phyloP scores from a whole-genome alignment of 2,329 filamentous ascomycete species.

The Fusarium aywerte region DNA sequence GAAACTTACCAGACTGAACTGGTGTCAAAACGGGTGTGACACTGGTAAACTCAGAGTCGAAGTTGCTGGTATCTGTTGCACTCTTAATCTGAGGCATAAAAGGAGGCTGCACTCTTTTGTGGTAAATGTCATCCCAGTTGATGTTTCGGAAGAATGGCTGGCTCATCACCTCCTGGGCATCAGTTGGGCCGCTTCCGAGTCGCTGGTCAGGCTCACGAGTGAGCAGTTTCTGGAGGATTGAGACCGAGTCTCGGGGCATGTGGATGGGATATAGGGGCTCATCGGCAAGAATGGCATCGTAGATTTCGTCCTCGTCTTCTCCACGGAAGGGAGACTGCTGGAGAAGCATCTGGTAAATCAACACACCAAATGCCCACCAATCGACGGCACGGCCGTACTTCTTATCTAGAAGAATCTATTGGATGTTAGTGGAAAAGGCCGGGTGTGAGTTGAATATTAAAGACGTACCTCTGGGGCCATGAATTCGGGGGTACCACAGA shows the following conservation, averaged over 20 bases:
- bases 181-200: slow-evolving; percentile 92
- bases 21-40: slow-evolving; percentile 97
- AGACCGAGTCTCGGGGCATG: slow-evolving; percentile 97
- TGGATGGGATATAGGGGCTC: slow-evolving; percentile 98
- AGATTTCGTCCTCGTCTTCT: slow-evolving; percentile 99
- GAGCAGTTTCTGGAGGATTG: slow-evolving; percentile 95
- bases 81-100: slow-evolving; percentile 91
- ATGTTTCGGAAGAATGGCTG: slow-evolving; percentile 98
- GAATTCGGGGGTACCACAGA: slow-evolving; percentile 99
- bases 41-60: slow-evolving; percentile 98
- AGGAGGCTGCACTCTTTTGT: slow-evolving; percentile 90
- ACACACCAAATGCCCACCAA: slow-evolving; percentile 99
- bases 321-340: slow-evolving; percentile 99
- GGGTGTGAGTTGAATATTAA: not conserved
- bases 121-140: slow-evolving; percentile 98
- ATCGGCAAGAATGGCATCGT: slow-evolving; percentile 96
- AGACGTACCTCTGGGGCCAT: slow-evolving; percentile 91
- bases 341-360: slow-evolving; percentile 99
- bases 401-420: slow-evolving; percentile 92
- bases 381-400: slow-evolving; percentile 97
- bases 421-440: slow-evolving; percentile 47
- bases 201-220: slow-evolving; percentile 94
- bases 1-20: slow-evolving; percentile 88
- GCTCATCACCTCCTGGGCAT: slow-evolving; percentile 98
- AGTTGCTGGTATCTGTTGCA: slow-evolving; percentile 98